A percentile compares a stretch with the other conserved stretches of the same genome.
Conservation (phyloP, 805 yeast genomes). For the Candida takata region DNA sequence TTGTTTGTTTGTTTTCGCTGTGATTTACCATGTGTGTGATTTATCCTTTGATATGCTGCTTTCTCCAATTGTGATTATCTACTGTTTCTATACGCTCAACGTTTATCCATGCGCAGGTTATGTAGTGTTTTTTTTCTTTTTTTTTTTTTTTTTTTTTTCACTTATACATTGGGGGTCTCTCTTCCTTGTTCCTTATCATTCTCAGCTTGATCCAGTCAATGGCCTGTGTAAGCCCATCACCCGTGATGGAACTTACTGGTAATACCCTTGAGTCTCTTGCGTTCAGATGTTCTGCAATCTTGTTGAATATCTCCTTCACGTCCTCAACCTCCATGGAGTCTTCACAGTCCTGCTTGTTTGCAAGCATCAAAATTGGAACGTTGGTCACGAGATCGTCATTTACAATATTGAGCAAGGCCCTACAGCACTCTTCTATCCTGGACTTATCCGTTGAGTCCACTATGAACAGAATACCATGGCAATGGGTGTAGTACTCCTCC, state of each 20-base stretch:
- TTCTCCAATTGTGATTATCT: neutral
- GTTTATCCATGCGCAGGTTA: too few species aligned
- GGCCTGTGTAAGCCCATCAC: slow-evolving; percentile 78
- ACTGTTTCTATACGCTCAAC: neutral
- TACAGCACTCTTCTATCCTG: slow-evolving; percentile 76
- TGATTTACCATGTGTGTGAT: neutral
- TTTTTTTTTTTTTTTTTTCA: neutral
- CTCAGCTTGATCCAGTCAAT: slow-evolving; percentile 83
- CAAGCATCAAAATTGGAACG: slow-evolving; percentile 88
- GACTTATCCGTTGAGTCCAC: slow-evolving; percentile 87
- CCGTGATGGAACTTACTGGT: slow-evolving; percentile 78
- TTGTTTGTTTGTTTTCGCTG: neutral
- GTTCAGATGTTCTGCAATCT: slow-evolving; percentile 73
- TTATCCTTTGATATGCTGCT: neutral
- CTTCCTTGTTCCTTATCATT: slow-evolving; percentile 39
- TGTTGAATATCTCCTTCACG: slow-evolving; percentile 76
- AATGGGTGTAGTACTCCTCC: slow-evolving; percentile 76
- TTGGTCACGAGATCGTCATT: slow-evolving; percentile 56
- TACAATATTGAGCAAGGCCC: slow-evolving; percentile 47
- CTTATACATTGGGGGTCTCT: slow-evolving; percentile 30
- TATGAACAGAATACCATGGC: slow-evolving; percentile 89
- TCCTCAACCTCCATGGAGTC: slow-evolving; percentile 68
- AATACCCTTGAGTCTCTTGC: slow-evolving; percentile 89
- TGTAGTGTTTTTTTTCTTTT: neutral
- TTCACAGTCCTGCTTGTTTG: slow-evolving; percentile 84